Base-by-base conservation (phyloP, 495 filamentous ascomycete genomes). In the Bacidia rubella region DNA sequence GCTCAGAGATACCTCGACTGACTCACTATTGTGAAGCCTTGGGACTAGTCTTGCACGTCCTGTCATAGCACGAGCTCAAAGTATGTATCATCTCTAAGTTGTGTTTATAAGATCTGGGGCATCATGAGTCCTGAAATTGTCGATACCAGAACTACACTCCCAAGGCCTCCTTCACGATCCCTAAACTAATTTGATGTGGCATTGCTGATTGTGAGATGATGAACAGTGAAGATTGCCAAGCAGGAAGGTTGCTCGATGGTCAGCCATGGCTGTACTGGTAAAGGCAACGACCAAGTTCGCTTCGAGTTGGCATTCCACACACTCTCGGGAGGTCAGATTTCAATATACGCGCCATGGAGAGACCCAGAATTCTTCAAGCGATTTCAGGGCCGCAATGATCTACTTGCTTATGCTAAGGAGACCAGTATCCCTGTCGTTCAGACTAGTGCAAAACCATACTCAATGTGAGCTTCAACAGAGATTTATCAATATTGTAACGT, bases 261-360 rank as follows among this genome's bases (percentile, higher is more conserved):
- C 2, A 45, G 32, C 26, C 57, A 60, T 41, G 57, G 86, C 53
- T 88, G 83, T 72, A 90, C 87, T 22, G 85, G 86, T 56, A 89
- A 90, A 68, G 87, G 86, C 57, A 89, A 90, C 62, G 85, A 90
- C 66, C 83, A 89, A 67, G 84, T 93, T 54, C 81, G 87, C 61
- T 92, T 94, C 71, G 76, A 81, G 62, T 67, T 79, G 39, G 79
- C 70, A 26, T 80, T 76, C 52, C 62, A 43, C 35, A 42, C 42
- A 44, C 43, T 42, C 42, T n/a, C n/a, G n/a, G 38, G 11, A 40
- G 45, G 24, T 56, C 42, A 17, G 5, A 47, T 12, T 39, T 19
- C 21, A 51, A 76, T 93, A 68, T 86, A 94, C 64, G 87, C 87
- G 44, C 90, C 88, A 26, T 95, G 90, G 89, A 73, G 90, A 56